Base-by-base conservation (phyloP, 306 rosid genomes). In the Citrullus amarus region DNA sequence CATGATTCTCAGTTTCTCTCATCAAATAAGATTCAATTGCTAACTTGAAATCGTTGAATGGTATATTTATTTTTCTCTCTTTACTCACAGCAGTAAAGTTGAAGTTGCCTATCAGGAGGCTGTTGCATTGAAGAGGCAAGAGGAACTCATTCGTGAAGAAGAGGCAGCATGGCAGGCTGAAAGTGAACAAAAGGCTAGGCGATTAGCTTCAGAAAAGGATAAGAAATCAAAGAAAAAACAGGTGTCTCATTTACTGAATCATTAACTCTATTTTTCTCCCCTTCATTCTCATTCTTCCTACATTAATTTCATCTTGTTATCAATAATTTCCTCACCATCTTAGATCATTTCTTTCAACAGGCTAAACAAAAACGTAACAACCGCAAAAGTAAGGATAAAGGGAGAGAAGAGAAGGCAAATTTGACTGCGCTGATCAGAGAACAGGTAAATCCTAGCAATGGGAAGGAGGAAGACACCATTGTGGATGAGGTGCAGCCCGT, bases 31-130 rank as follows among this genome's bases (percentile, higher is more conserved):
- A 73, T 73, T 30, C 20, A 6, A 18, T 48, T 60, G 57, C 41
- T 12, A 61, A 8, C 56, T 60, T 34, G 14, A 70, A 65, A 3
- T 32, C 36, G 39, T 72, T 15, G 67, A 82, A 32, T 41, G 55
- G 46, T 73, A 82, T 81, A 73, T 54, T 76, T 65, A 58, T 38
- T 48, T 85, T 75, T 82, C 65, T 69, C 81, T 55, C 60, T 82
- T 72, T 84, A 65, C 75, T 34, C 84, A 86, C 96, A 96, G 98
- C 97, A 91, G 90, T 78, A 96, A 91, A 86, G 88, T 92, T 82
- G 99, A 96, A 87, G 99, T 91, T 85, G 96, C 98, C 78, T 93
- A 96, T 80, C 99, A 93, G 92, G 99, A 96, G 84, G 95, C 98
- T 83, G 96, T 96, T 85, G 98, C 99, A 69, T 89, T 96, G 62